Conservation (phyloP, 148 eudicot genomes). For the Nyssa sinensis region DNA sequence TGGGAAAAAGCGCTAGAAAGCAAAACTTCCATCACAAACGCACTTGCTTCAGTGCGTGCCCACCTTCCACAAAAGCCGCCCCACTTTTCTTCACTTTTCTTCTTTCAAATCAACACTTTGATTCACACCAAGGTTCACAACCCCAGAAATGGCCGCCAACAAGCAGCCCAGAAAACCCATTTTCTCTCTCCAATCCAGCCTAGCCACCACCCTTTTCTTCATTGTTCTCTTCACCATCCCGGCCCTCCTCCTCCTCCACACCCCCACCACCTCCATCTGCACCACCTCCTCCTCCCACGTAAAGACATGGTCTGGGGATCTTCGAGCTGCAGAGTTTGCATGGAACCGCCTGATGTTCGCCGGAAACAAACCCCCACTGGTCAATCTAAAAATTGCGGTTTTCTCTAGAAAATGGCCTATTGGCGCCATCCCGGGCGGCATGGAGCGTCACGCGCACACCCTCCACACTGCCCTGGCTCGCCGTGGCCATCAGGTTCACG, state of each 20-base stretch:
- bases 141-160: constrained; percentile 40
- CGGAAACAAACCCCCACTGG: constrained; percentile 21
- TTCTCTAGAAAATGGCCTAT: constrained; percentile 77
- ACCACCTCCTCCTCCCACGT: constrained; percentile 13
- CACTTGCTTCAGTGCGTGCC: constrained; percentile 50
- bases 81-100: constrained; percentile 28
- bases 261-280: constrained; percentile 38
- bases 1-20: constrained; percentile 34
- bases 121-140: constrained; percentile 15
- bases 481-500: constrained; percentile 66
- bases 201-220: constrained; percentile 59
- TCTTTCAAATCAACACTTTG: not conserved
- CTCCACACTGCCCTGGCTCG: constrained; percentile 63
- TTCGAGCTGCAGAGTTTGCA: constrained; percentile 52
- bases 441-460: constrained; percentile 84
- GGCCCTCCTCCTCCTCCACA: constrained; percentile 58
- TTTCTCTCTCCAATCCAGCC: constrained; percentile 37
- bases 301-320: constrained; percentile 60
- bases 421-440: constrained; percentile 66
- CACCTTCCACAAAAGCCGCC: constrained; percentile 35
- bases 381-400: constrained; percentile 53
- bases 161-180: constrained; percentile 41
- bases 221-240: constrained; percentile 60
- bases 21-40: constrained; percentile 12
- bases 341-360: constrained; percentile 58